These are phyloP conservation scores for Taphrina wiesneri DNA, from an alignment of 1,139 yeast species.

Conservation along the genomic window DNA sequence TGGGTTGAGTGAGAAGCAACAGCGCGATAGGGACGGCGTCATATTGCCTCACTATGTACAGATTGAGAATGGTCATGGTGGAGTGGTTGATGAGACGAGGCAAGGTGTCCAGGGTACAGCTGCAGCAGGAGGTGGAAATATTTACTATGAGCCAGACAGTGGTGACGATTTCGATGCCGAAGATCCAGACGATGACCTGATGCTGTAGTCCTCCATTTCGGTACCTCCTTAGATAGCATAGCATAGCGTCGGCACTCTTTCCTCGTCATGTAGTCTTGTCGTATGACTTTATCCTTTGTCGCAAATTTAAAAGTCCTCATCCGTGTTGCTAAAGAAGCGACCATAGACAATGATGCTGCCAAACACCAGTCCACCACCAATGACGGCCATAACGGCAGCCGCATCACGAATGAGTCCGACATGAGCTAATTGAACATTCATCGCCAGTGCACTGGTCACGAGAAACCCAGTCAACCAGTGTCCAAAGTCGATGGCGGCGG, in stretches of 20 bases:
- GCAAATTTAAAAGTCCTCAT: constrained; percentile 26
- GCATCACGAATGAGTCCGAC: constrained; percentile 58
- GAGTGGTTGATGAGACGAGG: background rate
- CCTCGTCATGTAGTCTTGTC: background rate
- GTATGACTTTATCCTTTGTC: background rate
- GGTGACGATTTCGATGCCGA: constrained; percentile 93
- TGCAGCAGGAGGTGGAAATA: constrained; percentile 63
- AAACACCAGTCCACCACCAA: constrained; percentile 71
- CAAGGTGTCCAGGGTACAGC: constrained; percentile 46
- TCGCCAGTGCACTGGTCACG: constrained; percentile 63
- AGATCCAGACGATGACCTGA: constrained; percentile 88
- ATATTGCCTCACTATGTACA: constrained; percentile 90
- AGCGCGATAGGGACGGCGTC: constrained; percentile 74
- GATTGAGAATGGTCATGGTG: constrained; percentile 22
- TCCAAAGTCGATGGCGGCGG: constrained; percentile 59
- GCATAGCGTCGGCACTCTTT: background rate
- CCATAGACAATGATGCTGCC: constrained; percentile 74
- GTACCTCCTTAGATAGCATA: background rate
- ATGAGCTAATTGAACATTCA: constrained; percentile 69
- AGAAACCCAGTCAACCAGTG: constrained; percentile 68
- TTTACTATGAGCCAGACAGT: constrained; percentile 85
- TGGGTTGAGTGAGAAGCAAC: constrained; percentile 71
- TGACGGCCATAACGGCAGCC: constrained; percentile 63
- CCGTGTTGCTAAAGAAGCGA: constrained; percentile 52
- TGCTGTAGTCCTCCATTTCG: constrained; percentile 8